Base-by-base conservation (phyloP, 805 yeast species). In the Yarrowia osloensis region DNA sequence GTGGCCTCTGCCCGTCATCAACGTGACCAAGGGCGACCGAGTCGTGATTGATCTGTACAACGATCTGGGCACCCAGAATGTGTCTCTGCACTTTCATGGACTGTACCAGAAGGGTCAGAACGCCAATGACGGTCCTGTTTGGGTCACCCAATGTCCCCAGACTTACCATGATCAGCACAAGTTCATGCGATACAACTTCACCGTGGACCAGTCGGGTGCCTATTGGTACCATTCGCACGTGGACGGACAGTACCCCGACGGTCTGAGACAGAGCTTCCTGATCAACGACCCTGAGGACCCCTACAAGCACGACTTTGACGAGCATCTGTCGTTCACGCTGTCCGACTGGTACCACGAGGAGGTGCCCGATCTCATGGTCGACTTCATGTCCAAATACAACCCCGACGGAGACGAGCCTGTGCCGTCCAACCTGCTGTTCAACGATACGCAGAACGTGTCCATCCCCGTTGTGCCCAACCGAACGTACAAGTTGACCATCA, bases 201-300 rank as follows among this genome's bases (percentile, higher is more conserved):
- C 97, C 31, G 90, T 92, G 69, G 74, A 75, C 54, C 97, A 94
- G 78, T 86, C 82, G 67, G 98, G 98, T 73, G 84, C 96, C n/a
- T 94, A 81, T 82, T 94, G 98, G 98, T 94, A 93, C 82, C 98
- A 94, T 78, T 90, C 97, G 33, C 98, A 94, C 79, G 85, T 92
- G 35, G 77, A 83, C 26, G 94, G 92, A 73, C 96, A 92, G 77
- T 91, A 91, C 73, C 91, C 93, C 77, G 98, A 94, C 75, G 98
- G 98, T 75, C 73, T 79, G 62, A 75, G 81, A 24, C 79, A 77
- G 67, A 71, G 79, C 33, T 84, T 93, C 70, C 82, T 94, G 70
- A 87, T 94, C 72, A 87, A 88, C 71, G 89, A 87, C 70, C 85
- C 83, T 47, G 75, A 73, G 1, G 66, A 77, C 17, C 88, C 90